Base-by-base conservation (phyloP, 2,329 filamentous ascomycete species). In the Nakataea oryzae region DNA sequence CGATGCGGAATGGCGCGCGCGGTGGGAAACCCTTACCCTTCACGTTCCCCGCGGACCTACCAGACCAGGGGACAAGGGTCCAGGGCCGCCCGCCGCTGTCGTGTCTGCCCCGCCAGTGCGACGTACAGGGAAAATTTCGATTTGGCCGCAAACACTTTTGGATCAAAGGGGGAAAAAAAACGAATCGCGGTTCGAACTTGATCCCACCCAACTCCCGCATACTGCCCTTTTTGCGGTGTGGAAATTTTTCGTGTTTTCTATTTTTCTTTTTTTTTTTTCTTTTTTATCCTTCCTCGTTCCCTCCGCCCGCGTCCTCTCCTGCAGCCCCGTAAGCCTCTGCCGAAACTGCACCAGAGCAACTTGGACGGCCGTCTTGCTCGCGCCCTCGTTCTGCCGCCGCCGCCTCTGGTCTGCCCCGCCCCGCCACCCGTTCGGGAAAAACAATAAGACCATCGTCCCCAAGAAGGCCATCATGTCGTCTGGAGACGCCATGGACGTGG, bases 401-500 rank as follows among this genome's bases (percentile, higher is more conserved):
- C 41, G 21, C 41, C 41, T 50, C 24, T 50, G 21, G 17, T 11
- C 41, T 50, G 41, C 41, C 41, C 57, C 30, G 57, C 57, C 14
- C 57, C 57, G 57, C 57, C n/a, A n/a, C n/a, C 12, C 21, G 32
- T 41, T 34, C 32, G 24, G 21, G 21, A 55, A 26, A 55, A 55
- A 41, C 21, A 34, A 5, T 2, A 58, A 12, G 26, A 30, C 24
- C 3, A 26, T 21, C 57, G 17, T 30, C 57, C 30, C 30, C n/a
- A 17, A 8, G 26, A 4, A 27, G 26, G 11, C 41, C 30, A 21
- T 21, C 29, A 58, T 21, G 41, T 82, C 82, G 79, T 62, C 69
- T 61, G 74, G 72, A 68, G 75, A 77, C 68, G 77, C 78, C 65
- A 85, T 83, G 81, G 83, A 85, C 57, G 77, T 86, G 64, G 83